A percentile compares a stretch with the other conserved stretches of the same genome.
These are phyloP conservation scores for Macrocystidia cucumis DNA, from an alignment of 1,284 basidiomycete genomes.

Conservation along the genomic window DNA sequence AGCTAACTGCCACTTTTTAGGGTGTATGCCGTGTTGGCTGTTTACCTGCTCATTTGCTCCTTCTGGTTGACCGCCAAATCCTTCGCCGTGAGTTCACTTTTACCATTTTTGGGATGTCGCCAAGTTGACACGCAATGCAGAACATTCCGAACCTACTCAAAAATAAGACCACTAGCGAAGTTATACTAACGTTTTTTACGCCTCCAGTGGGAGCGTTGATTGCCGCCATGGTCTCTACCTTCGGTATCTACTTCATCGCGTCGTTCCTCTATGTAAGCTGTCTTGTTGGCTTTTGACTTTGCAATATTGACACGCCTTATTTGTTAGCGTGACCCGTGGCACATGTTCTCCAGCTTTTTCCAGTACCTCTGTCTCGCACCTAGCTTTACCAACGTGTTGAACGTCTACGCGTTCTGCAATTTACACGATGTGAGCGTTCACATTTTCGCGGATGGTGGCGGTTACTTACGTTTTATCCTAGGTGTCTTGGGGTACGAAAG, in stretches of 20 bases:
- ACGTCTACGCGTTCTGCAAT: constrained; percentile 96
- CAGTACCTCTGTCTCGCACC: constrained; percentile 90
- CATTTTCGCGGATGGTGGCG: background rate
- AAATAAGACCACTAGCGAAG: constrained; percentile 33
- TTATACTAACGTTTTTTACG: constrained; percentile 54
- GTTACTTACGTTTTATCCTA: constrained; percentile 18
- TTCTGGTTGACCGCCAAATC: constrained; percentile 77
- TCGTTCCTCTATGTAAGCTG: constrained; percentile 84
- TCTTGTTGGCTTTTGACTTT: background rate
- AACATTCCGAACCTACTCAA: constrained; percentile 47
- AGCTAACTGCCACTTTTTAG: constrained; percentile 24
- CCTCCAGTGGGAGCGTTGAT: constrained; percentile 80
- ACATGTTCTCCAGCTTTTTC: constrained; percentile 94
- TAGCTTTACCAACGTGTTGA: constrained; percentile 90
- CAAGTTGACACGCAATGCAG: constrained; percentile 23
- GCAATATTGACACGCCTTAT: constrained; percentile 6
- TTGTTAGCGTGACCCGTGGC: constrained; percentile 88
- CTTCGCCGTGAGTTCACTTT: constrained; percentile 48
- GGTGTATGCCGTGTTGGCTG: constrained; percentile 72
- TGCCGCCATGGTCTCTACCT: constrained; percentile 85
- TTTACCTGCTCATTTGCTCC: constrained; percentile 82
- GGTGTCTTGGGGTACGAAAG: constrained; percentile 94
- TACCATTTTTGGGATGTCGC: background rate
- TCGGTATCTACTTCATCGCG: constrained; percentile 80
- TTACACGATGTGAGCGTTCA: constrained; percentile 67